Conservation (phyloP, 2,329 filamentous ascomycete genomes). For the Juglanconis oblonga region DNA sequence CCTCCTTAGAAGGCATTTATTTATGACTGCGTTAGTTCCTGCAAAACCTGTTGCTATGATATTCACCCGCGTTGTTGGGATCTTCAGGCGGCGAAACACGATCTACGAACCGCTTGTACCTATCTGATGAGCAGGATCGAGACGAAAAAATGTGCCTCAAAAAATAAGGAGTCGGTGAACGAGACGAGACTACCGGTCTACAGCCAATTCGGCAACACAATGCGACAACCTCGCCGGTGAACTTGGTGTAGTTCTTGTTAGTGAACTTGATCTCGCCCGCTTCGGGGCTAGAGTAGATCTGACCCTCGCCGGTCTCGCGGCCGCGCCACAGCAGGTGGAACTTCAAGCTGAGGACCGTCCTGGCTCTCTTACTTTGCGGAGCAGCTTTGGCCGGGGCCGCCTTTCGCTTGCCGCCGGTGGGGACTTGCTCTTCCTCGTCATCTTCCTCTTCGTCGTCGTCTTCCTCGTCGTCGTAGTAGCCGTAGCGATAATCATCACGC, state of each 20-base stretch:
- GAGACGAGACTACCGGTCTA: too few species aligned
- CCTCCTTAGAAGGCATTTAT: too few species aligned
- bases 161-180: too few species aligned
- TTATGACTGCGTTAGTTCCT: too few species aligned
- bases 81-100: too few species aligned
- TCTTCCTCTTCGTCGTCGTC: conserved; percentile 7
- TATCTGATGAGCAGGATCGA: too few species aligned
- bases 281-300: conserved; percentile 21
- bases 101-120: too few species aligned
- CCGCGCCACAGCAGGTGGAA: conserved; percentile 26
- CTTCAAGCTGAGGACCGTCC: conserved; percentile 19
- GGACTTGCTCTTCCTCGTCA: neutral
- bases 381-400: neutral
- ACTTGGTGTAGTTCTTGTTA: conserved; percentile 26
- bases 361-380: conserved; percentile 17
- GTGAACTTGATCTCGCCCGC: conserved; percentile 26
- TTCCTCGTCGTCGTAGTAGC: neutral
- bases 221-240: conserved; percentile 20
- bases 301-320: conserved; percentile 24
- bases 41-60: too few species aligned
- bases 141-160: too few species aligned
- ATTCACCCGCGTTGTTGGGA: too few species aligned
- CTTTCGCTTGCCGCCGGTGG: conserved; percentile 23
- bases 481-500: too few species aligned
- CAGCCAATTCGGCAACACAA: too few species aligned